Evolutionary conservation across 352 stramenopile genomes (phyloP).

Genomic region (Globisporangium heterothallicum): DNA sequence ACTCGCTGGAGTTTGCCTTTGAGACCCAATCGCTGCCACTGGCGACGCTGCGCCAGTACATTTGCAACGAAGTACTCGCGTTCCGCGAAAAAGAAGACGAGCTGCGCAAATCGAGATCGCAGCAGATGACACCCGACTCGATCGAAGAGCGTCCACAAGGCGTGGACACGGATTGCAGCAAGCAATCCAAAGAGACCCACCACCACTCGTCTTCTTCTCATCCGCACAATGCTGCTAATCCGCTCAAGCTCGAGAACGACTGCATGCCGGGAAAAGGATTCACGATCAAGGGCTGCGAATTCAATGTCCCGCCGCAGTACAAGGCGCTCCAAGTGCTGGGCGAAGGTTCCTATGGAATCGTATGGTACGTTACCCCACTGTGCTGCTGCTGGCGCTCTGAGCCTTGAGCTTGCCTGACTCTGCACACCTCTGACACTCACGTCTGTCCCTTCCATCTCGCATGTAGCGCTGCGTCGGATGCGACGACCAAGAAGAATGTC

Average conservation of each 20-base stretch:
- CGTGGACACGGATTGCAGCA: background rate
- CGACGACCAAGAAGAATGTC: slow-evolving; percentile 65
- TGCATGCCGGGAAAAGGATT: slow-evolving; percentile 55
- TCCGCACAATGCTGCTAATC: background rate
- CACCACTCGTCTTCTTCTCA: background rate
- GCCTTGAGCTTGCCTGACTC: too few species aligned
- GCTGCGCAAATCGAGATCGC: too few species aligned
- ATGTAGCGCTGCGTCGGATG: slow-evolving; percentile 64
- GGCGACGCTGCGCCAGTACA: slow-evolving; percentile 65
- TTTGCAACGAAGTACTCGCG: slow-evolving; percentile 69
- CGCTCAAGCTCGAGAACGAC: slow-evolving; percentile 45
- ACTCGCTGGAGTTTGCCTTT: slow-evolving; percentile 83
- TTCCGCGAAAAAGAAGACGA: slow-evolving; percentile 37
- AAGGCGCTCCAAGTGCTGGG: slow-evolving; percentile 82
- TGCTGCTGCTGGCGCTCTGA: too few species aligned
- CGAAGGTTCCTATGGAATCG: slow-evolving; percentile 91
- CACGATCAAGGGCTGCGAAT: slow-evolving; percentile 78
- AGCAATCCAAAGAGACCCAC: background rate
- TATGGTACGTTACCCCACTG: slow-evolving; percentile 45
- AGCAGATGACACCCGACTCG: slow-evolving; percentile 14
- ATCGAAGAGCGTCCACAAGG: slow-evolving; percentile 2
- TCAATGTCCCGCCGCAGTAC: slow-evolving; percentile 81
- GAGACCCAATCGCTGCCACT: slow-evolving; percentile 71
- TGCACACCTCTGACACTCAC: too few species aligned
- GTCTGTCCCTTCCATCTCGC: too few species aligned